Percentiles rank a stretch among this genome's conserved stretches.
Conservation (phyloP, 768 basidiomycete genomes). For the Sporobolomyces phaffii region DNA sequence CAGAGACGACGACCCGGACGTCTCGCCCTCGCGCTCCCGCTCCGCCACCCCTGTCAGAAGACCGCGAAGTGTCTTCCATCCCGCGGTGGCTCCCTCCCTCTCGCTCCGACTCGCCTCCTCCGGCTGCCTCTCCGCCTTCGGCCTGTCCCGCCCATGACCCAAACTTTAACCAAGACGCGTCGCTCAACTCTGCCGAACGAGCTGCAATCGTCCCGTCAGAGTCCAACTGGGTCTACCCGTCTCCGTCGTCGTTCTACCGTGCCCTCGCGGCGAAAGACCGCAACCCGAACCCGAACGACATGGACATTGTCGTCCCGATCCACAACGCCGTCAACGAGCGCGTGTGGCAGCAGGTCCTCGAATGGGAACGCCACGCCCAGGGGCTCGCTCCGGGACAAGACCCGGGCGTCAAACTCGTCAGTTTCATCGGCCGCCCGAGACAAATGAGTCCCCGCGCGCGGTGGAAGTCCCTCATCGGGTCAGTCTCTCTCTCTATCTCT, state of each 20-base stretch:
- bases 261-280: constrained; percentile 95
- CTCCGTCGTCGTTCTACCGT: constrained; percentile 96
- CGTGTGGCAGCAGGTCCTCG: constrained; percentile 73
- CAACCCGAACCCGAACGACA: constrained; percentile 62
- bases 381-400: constrained; percentile 38
- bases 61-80: constrained; percentile 81
- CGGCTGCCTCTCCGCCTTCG: constrained; percentile 7
- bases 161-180: background rate
- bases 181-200: constrained; percentile 8
- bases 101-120: background rate
- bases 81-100: constrained; percentile 53
- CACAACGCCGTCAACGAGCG: constrained; percentile 98
- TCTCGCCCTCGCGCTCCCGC: no score
- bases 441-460: constrained; percentile 75
- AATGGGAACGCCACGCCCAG: constrained; percentile 59
- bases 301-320: constrained; percentile 92
- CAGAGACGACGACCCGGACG: constrained; percentile 37
- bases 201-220: constrained; percentile 49
- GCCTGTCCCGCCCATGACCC: constrained; percentile 26
- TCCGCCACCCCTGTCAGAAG: constrained; percentile 57
- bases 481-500: constrained; percentile 45
- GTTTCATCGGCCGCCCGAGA: constrained; percentile 80
- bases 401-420: constrained; percentile 65
- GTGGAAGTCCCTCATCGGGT: constrained; percentile 81
- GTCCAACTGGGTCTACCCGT: constrained; percentile 91